Evolutionary conservation across 2,329 filamentous ascomycete genomes (phyloP), one percentile per base, ranked within the genome.

Genomic region (Phialophora expanda): DNA sequence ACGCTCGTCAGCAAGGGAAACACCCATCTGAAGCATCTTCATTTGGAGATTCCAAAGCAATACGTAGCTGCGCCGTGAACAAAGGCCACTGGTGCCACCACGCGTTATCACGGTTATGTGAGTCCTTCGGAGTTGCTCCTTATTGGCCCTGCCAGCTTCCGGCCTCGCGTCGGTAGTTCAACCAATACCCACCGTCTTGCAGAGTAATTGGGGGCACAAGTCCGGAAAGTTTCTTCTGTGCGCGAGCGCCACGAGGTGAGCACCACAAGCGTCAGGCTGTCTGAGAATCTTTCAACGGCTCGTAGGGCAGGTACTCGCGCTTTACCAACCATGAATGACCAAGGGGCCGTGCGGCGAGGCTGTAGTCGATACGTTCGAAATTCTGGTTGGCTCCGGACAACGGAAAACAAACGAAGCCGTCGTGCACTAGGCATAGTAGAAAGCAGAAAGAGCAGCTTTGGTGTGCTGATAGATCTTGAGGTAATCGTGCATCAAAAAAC

Each of bases 141-240:
- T 8, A 32, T 32, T 59, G 56, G 56, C 20, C 20, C 1, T 20
- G 26, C 26, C n/a, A 50, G 24, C 44, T 59, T 28, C 56, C 26
- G 56, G 28, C 24, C 24, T 38, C 28, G 38, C 8, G 17, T 22
- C 24, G 1, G 8, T 24, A 50, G 30, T 14, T 24, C 5, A 22
- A 58, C 44, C 44, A 46, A 59, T 50, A 46, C 41, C 56, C 56
- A 50, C 56, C 30, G 34, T 22, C 14, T 11, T 20, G 28, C 46
- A 46, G 24, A 50, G 41, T 8, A 59, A 50, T 20, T 46, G 46
- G n/a, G 56, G 56, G 56, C 22, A 22, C 5, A 26, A 51, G 5
- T 8, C 20, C 48, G 20, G 5, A 24, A 12, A 51, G 48, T 51
- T 51, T 51, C 20, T 51, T 26, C 20, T 26, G 48, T 28, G 48